Evolutionary conservation across 108 stramenopile genomes (phyloP), one percentile per base, ranked within the genome.

Genomic region (Nitzschia palea): DNA sequence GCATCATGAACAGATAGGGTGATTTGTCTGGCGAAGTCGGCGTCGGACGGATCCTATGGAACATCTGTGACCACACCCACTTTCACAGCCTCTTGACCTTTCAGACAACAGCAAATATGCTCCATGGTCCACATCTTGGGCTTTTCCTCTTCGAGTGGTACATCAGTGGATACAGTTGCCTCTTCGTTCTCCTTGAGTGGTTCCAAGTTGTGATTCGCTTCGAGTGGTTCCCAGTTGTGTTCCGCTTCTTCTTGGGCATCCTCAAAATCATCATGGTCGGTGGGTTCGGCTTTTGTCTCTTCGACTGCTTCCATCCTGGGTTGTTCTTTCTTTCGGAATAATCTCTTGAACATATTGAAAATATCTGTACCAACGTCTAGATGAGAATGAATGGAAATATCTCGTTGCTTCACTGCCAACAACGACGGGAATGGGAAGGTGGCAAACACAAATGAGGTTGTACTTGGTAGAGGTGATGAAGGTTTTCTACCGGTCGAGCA

Each of bases 91-190:
- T 29, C 30, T 15, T 56, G 32, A 6, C 55, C 55, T 20, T 56
- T 56, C 55, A 29, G 17, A 27, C 55, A 56, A 31, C 30, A 32
- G 33, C 29, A 17, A 15, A 56, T 27, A 22, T 17, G 14, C n/a
- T 56, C 28, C 6, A 27, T 22, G 32, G 33, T 18, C 55, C 55
- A 56, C 55, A 56, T 3, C 28, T 56, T 56, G 55, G 31, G 33
- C 33, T 56, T 56, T 17, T n/a, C 17, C 2, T 56, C 55, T 3
- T 22, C 12, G n/a, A 27, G 2, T 9, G 55, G 1, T 27, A 33
- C 55, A 8, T 56, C 55, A 31, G 33, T 32, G 33, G 55, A 14
- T 1, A 10, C 37, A 40, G 37, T 12, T 40, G 37, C 37, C 37
- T 6, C 37, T 12, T 40, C 12, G 37, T 10, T 12, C 37, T 40